phyloP scores from a whole-genome alignment of 352 stramenopile genomes.

The Globisporangium abappressorium region DNA sequence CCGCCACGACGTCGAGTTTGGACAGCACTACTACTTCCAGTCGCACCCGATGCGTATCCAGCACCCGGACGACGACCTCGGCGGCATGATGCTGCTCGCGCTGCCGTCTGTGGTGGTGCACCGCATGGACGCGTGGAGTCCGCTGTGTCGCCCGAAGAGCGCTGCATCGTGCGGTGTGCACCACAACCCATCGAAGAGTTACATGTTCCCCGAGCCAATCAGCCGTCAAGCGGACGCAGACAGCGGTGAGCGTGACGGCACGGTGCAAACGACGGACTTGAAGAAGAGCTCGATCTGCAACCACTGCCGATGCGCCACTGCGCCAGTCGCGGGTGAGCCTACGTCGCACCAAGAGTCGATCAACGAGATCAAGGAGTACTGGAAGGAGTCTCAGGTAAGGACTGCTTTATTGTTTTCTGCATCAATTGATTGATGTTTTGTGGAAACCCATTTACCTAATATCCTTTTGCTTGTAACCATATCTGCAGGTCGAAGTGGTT shows the following conservation, averaged over 20 bases:
- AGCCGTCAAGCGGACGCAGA: slow-evolving; percentile 55
- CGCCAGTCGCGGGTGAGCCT: slow-evolving; percentile 20
- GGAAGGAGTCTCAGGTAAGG: slow-evolving; percentile 67
- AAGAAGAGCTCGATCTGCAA: slow-evolving; percentile 32
- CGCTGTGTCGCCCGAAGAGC: slow-evolving; percentile 78
- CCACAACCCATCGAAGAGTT: slow-evolving; percentile 59
- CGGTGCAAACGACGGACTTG: slow-evolving; percentile 25
- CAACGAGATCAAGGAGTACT: slow-evolving; percentile 71
- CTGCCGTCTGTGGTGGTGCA: slow-evolving; percentile 93
- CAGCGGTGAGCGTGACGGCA: slow-evolving; percentile 58
- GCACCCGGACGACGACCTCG: slow-evolving; percentile 92
- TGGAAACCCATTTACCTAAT: slow-evolving; percentile 6
- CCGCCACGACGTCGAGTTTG: slow-evolving; percentile 63
- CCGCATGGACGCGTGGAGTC: slow-evolving; percentile 89
- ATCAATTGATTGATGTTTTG: neutral
- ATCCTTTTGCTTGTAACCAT: slow-evolving; percentile 2
- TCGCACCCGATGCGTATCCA: slow-evolving; percentile 93
- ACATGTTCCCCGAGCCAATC: slow-evolving; percentile 70
- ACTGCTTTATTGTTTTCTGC: neutral
- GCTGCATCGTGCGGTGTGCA: slow-evolving; percentile 40
- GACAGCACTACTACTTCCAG: slow-evolving; percentile 86
- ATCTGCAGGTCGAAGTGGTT: slow-evolving; percentile 91
- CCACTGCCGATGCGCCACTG: slow-evolving; percentile 37
- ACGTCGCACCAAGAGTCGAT: slow-evolving; percentile 30
- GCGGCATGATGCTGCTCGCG: slow-evolving; percentile 85